A percentile compares a stretch with the other conserved stretches of the same genome.
phyloP scores from a whole-genome alignment of 441 rosid genomes.

The Pelargonium citronellum region DNA sequence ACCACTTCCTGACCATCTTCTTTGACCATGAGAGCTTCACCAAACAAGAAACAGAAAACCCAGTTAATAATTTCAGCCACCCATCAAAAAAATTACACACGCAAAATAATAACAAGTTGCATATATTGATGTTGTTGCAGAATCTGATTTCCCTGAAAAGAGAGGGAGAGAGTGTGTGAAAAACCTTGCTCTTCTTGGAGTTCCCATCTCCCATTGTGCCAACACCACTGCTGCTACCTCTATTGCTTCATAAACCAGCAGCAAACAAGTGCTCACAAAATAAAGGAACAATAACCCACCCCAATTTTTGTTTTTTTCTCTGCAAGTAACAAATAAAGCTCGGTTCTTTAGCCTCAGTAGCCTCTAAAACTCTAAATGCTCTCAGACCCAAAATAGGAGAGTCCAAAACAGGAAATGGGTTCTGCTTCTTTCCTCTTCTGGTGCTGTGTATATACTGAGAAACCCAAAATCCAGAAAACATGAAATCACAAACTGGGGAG shows the following conservation, averaged over 20 bases:
- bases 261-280: constrained; percentile 16
- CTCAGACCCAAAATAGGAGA: constrained; percentile 20
- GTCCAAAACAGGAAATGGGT: constrained; percentile 27
- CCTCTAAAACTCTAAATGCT: constrained; percentile 8
- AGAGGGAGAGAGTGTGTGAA: not conserved
- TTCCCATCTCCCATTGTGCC: constrained; percentile 71
- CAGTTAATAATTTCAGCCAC: not conserved
- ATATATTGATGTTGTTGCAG: not conserved
- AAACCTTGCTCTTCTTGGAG: constrained; percentile 82
- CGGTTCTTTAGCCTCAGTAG: constrained; percentile 2
- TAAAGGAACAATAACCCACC: constrained; percentile 19
- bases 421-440: constrained; percentile 19
- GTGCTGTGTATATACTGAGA: constrained; percentile 20
- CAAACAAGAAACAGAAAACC: not conserved
- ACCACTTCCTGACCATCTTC: constrained; percentile 89
- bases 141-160: not conserved
- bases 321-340: constrained; percentile 8
- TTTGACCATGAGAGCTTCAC: constrained; percentile 83
- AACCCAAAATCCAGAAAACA: constrained; percentile 31
- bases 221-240: constrained; percentile 36
- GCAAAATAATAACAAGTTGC: not conserved
- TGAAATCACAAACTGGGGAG: constrained; percentile 25
- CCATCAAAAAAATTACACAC: not conserved
- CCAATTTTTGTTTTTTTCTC: not conserved
- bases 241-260: constrained; percentile 42